A percentile compares a stretch with the other conserved stretches of the same genome.
Conservation (phyloP, 805 yeast species). For the Brettanomyces nanus region DNA sequence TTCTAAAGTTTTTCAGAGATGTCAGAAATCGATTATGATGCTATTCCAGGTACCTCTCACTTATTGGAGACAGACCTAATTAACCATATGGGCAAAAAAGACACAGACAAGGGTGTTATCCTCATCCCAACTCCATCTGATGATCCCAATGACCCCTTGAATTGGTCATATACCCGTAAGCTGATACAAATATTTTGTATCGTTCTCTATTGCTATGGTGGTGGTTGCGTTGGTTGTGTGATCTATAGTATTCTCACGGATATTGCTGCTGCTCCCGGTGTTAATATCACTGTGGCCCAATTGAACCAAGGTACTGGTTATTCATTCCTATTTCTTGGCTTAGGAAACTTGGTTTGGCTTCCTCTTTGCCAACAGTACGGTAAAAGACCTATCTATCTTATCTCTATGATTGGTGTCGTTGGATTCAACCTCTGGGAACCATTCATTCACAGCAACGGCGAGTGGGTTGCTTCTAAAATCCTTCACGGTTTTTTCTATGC, state of each 20-base stretch:
- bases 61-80: conserved; percentile 34
- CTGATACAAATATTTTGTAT: conserved; percentile 36
- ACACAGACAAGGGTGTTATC: conserved; percentile 31
- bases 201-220: conserved; percentile 28
- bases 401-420: conserved; percentile 24
- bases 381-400: conserved; percentile 28
- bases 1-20: not conserved
- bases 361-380: conserved; percentile 34
- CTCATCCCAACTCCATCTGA: conserved; percentile 60
- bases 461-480: conserved; percentile 25
- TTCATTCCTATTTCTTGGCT: conserved; percentile 32
- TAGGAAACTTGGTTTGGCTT: conserved; percentile 29
- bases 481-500: conserved; percentile 26
- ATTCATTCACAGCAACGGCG: conserved; percentile 23
- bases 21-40: conserved; percentile 22
- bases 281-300: conserved; percentile 19
- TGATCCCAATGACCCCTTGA: conserved; percentile 64
- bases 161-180: conserved; percentile 49
- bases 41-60: conserved; percentile 45
- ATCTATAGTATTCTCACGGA: conserved; percentile 18
- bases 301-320: conserved; percentile 33
- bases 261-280: conserved; percentile 23
- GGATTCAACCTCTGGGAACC: conserved; percentile 28
- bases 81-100: conserved; percentile 3
- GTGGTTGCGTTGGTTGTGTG: conserved; percentile 17